These are phyloP conservation scores for Malus sieversii DNA, from an alignment of 306 rosid species.

Conservation along the genomic window DNA sequence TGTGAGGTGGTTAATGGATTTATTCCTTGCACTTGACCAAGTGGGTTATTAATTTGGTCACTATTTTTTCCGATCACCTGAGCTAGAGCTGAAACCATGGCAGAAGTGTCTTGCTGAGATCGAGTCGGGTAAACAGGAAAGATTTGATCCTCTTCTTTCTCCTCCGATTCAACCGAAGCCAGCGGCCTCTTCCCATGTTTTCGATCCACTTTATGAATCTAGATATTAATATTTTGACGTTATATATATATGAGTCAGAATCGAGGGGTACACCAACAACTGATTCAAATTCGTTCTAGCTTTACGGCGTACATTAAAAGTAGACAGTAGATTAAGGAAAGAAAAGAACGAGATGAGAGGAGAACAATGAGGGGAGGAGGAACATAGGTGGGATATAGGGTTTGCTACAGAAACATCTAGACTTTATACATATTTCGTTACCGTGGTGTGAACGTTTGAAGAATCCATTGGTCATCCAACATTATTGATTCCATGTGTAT, in stretches of 20 bases:
- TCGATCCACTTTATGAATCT: conserved; percentile 31
- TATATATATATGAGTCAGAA: background rate
- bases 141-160: conserved; percentile 38
- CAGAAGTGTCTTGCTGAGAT: conserved; percentile 66
- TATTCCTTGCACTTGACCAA: conserved; percentile 1
- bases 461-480: background rate
- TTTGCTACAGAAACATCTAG: background rate
- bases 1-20: conserved; percentile 6
- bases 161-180: conserved; percentile 38
- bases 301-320: background rate
- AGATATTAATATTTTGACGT: background rate
- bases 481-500: background rate
- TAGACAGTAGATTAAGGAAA: background rate
- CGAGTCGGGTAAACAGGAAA: conserved; percentile 71
- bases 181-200: conserved; percentile 37
- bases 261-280: background rate
- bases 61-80: conserved; percentile 54
- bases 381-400: background rate
- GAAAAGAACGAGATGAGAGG: background rate
- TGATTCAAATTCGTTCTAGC: background rate
- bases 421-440: background rate
- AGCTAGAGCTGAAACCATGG: conserved; percentile 66
- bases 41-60: background rate
- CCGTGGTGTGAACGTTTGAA: conserved; percentile 11
- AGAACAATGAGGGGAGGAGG: background rate